A percentile compares a stretch with the other conserved stretches of the same genome.
These are phyloP conservation scores for Macrocybe sp. DNA, from an alignment of 1,284 basidiomycete species.

Conservation along the genomic window DNA sequence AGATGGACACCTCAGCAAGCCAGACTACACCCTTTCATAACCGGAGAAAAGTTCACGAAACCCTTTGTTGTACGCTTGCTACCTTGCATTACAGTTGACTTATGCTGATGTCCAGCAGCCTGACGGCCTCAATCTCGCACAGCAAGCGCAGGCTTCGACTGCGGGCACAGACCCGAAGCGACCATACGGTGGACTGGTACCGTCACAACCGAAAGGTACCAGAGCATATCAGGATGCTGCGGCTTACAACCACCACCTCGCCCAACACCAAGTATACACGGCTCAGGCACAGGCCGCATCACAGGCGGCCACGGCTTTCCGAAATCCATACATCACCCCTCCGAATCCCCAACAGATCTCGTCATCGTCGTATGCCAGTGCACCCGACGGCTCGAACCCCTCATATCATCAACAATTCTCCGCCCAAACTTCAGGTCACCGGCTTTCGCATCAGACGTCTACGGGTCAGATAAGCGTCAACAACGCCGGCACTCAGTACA, in stretches of 20 bases:
- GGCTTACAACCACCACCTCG: constrained; percentile 90
- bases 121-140: constrained; percentile 35
- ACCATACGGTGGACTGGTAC: constrained; percentile 92
- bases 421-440: constrained; percentile 29
- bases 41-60: constrained; percentile 91
- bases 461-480: constrained; percentile 41
- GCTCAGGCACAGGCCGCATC: constrained; percentile 72
- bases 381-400: constrained; percentile 18
- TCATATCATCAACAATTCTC: constrained; percentile 29
- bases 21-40: constrained; percentile 94
- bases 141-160: constrained; percentile 29
- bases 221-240: constrained; percentile 91
- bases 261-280: constrained; percentile 91
- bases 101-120: constrained; percentile 33
- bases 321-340: constrained; percentile 68
- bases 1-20: constrained; percentile 98
- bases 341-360: constrained; percentile 26
- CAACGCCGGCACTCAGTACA: constrained; percentile 38
- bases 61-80: constrained; percentile 72
- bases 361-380: constrained; percentile 24
- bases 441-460: constrained; percentile 44
- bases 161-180: constrained; percentile 65
- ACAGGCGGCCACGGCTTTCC: constrained; percentile 62
- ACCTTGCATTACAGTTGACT: constrained; percentile 7
- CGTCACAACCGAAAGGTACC: constrained; percentile 72